Evolutionary conservation across 2,329 filamentous ascomycete genomes (phyloP), one percentile per base, ranked within the genome.

Genomic region (Phialophora expanda): DNA sequence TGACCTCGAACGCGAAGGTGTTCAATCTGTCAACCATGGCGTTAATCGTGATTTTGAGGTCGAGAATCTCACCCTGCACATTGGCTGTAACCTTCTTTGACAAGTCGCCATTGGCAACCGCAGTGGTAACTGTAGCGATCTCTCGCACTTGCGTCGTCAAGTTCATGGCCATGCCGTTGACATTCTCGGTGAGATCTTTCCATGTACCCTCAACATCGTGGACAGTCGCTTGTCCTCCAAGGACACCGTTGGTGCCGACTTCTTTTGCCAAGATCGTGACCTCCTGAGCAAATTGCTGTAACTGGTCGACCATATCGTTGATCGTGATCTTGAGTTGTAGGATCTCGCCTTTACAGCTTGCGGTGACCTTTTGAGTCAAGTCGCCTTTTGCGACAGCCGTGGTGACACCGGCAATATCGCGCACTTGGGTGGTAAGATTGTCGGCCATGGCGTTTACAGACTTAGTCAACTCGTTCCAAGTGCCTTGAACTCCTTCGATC

Each of bases 111-210:
- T 90, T 91, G 59, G 94, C 94, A 68, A 99, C 94, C 66, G 94
- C 94, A 1, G 93, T 97, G 2, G 94, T 98, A 66, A 99, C 95
- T 75, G 94, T 92, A 68, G 94, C 95, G 73, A 99, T 99, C 79
- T 97, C 93, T 81, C 94, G 90, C 76, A 99, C 95, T 82, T 99
- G 94, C 4, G 95, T 96, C 2, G 94, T 98, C 73, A 99, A 82
- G 78, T 98, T 99, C 85, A 95, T 96, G 76, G 94, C 94, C 94
- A 99, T 98, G 72, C 93, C 91, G 80, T 99, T 99, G 80, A 99
- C 94, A 70, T 93, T 93, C 75, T 94, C 90, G 2, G 94, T 99
- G 69, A 99, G 84, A 77, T 97, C 93, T 75, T 93, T 92, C 94
- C 95, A 98, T 59, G 96, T 98, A 70, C 94, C 94, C 79, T 97